A percentile compares a stretch with the other conserved stretches of the same genome.
Evolutionary conservation across 2,329 filamentous ascomycete genomes (phyloP).

Genomic region (Aspergillus ochraceus): DNA sequence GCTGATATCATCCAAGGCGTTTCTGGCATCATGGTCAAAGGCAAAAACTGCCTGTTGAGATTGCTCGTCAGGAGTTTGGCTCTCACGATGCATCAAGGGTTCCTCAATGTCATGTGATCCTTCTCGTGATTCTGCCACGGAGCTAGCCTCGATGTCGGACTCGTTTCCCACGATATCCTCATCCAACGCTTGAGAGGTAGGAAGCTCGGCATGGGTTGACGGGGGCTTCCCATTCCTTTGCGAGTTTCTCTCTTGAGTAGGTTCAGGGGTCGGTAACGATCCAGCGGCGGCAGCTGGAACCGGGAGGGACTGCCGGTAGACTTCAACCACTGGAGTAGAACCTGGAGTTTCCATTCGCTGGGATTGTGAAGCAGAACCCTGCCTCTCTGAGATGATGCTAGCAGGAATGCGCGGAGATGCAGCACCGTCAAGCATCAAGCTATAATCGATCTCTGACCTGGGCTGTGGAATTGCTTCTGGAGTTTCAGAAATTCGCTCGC

Average conservation of each 20-base stretch:
- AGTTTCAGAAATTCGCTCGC: not conserved
- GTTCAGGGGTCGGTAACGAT: constrained; percentile 14
- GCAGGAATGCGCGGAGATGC: not conserved
- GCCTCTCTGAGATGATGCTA: not conserved
- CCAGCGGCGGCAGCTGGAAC: not conserved
- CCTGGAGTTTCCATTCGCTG: not conserved
- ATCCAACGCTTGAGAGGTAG: not conserved
- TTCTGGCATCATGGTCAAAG: constrained; percentile 8
- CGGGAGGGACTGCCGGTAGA: not conserved
- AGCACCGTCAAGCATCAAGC: constrained; percentile 18
- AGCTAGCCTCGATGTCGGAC: constrained; percentile 2
- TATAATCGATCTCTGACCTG: constrained; percentile 1
- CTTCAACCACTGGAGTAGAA: not conserved
- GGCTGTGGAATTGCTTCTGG: not conserved
- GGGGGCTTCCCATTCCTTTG: not conserved
- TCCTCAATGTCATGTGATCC: constrained; percentile 4
- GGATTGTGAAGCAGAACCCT: not conserved
- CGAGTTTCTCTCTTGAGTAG: constrained; percentile 11
- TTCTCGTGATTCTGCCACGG: not conserved
- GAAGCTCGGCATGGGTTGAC: not conserved
- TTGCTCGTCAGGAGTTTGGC: not conserved
- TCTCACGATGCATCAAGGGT: not conserved
- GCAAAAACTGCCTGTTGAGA: constrained; percentile 10
- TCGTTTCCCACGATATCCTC: not conserved
- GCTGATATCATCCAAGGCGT: constrained; percentile 3